A percentile compares a stretch with the other conserved stretches of the same genome.
Evolutionary conservation across 345 rosid genomes (phyloP).

Genomic region (Raphanus raphanistrum): DNA sequence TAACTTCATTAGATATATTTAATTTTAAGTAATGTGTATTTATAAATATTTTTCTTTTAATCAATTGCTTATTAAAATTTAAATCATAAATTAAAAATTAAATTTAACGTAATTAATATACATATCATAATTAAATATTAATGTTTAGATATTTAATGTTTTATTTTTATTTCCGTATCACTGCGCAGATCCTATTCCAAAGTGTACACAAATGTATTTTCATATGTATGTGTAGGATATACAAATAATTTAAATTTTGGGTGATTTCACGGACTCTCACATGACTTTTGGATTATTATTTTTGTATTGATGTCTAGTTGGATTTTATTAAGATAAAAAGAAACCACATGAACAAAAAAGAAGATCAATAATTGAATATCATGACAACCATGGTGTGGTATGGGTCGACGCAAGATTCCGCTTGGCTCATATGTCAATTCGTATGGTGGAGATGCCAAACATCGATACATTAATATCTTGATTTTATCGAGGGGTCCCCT

Average conservation of each 20-base stretch:
- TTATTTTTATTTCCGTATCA: too few relatives aligned
- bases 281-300: constrained; percentile 15
- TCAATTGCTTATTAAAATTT: too few relatives aligned
- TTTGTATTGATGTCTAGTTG: background rate
- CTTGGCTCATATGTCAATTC: constrained; percentile 12
- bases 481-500: background rate
- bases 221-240: background rate
- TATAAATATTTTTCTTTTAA: too few relatives aligned
- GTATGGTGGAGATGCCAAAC: background rate
- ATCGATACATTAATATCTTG: background rate
- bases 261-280: constrained; percentile 22
- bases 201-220: background rate
- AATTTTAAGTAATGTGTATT: too few relatives aligned
- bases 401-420: constrained; percentile 2
- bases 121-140: too few relatives aligned
- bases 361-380: constrained; percentile 12
- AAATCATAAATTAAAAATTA: too few relatives aligned
- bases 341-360: background rate
- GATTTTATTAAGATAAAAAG: background rate
- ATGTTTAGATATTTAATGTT: too few relatives aligned
- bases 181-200: too few relatives aligned
- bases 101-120: too few relatives aligned
- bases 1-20: too few relatives aligned
- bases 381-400: background rate
- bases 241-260: constrained; percentile 22